Percentiles rank a stretch among this genome's conserved stretches.
Evolutionary conservation across 371 early-diverging fungal genomes (phyloP).

Genomic region (Syncephalis fuscata): DNA sequence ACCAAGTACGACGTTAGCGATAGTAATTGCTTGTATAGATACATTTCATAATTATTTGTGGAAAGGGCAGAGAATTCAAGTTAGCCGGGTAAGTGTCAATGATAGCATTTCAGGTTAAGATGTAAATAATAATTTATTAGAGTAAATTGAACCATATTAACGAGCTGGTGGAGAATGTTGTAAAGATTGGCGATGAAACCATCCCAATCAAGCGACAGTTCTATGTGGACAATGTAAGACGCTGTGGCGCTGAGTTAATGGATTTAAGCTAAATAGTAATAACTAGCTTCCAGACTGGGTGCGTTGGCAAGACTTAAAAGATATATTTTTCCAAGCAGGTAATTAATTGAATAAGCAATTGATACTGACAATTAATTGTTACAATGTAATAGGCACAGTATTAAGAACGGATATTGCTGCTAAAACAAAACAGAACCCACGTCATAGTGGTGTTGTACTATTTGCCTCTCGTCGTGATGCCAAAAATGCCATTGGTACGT

Average conservation of each 20-base stretch:
- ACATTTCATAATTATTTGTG: slow-evolving; percentile 27
- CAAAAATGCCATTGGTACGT: slow-evolving; percentile 42
- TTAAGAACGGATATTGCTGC: slow-evolving; percentile 53
- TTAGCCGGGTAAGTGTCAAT: slow-evolving; percentile 23
- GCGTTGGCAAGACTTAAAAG: slow-evolving; percentile 74
- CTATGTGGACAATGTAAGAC: not conserved
- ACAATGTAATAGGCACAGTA: slow-evolving; percentile 27
- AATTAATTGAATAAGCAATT: too few relatives aligned
- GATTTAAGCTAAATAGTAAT: not conserved
- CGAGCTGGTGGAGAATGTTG: too few relatives aligned
- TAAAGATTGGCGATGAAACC: not conserved
- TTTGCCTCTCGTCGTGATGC: slow-evolving; percentile 52
- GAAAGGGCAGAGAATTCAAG: slow-evolving; percentile 33
- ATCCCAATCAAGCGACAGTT: not conserved
- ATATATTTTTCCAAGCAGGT: slow-evolving; percentile 49
- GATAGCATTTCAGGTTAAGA: not conserved
- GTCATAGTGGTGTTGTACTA: slow-evolving; percentile 57
- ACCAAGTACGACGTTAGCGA: not conserved
- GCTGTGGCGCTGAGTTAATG: too few relatives aligned
- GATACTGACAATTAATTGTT: too few relatives aligned
- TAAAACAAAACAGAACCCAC: slow-evolving; percentile 42
- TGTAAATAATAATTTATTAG: not conserved
- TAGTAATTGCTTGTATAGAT: slow-evolving; percentile 7
- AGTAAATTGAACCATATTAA: too few relatives aligned
- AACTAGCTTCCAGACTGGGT: slow-evolving; percentile 48